phyloP scores from a whole-genome alignment of 768 basidiomycete species.

The Coprinopsis sp. region DNA sequence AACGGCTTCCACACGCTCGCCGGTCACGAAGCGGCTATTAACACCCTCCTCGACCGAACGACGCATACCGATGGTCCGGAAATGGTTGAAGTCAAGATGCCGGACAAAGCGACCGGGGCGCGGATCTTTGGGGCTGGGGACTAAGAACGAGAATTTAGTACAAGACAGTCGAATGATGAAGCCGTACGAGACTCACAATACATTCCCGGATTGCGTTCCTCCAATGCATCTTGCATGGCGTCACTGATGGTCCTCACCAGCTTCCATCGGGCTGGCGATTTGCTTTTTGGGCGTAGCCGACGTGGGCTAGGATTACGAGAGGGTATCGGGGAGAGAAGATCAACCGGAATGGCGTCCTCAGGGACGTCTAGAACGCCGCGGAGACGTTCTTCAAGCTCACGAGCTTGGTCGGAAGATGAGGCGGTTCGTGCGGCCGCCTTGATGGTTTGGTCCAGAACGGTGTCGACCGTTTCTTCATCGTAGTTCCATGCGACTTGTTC shows the following conservation, averaged over 20 bases:
- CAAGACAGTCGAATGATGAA: constrained; percentile 2
- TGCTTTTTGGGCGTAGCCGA: constrained; percentile 69
- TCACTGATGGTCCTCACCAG: constrained; percentile 74
- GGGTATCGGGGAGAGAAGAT: constrained; percentile 71
- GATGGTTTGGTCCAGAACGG: constrained; percentile 63
- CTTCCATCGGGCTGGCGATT: constrained; percentile 82
- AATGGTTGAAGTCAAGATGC: constrained; percentile 93
- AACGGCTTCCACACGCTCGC: constrained; percentile 73
- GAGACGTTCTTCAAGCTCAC: constrained; percentile 56
- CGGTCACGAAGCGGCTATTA: constrained; percentile 89
- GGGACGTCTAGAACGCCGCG: constrained; percentile 56
- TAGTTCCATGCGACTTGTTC: constrained; percentile 76
- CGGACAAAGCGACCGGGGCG: constrained; percentile 77
- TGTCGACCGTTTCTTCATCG: constrained; percentile 59
- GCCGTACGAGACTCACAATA: constrained; percentile 49
- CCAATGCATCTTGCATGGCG: constrained; percentile 69
- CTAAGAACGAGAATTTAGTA: constrained; percentile 29
- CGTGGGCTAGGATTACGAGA: constrained; percentile 83
- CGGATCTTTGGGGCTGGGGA: constrained; percentile 65
- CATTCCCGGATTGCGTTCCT: constrained; percentile 57
- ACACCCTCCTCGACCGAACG: constrained; percentile 88
- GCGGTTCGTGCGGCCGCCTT: constrained; percentile 63
- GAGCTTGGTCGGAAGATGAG: constrained; percentile 42
- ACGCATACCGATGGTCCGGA: constrained; percentile 94
- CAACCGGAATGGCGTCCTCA: constrained; percentile 66